Evolutionary conservation across 371 early-diverging fungal species (phyloP), one percentile per base, ranked within the genome.

Genomic region (Syncephalastrum racemosum): DNA sequence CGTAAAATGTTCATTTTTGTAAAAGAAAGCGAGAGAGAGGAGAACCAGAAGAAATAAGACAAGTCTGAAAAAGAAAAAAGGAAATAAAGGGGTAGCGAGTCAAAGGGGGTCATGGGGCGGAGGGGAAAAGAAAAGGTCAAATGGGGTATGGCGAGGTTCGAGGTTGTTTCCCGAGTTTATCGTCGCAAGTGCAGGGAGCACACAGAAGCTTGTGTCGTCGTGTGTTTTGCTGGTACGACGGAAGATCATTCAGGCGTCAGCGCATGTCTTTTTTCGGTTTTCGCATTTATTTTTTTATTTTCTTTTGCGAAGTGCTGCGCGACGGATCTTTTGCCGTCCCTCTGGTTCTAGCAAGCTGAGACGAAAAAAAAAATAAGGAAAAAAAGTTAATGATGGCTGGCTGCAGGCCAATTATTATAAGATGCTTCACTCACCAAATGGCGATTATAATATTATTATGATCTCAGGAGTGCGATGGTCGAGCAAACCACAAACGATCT

Each of bases 141-240:
- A 51, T 25, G 14, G 51, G 27, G 27, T 27, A 27, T 51, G 51
- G 51, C 51, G 41, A 39, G 51, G 27, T 51, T 51, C 51, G 41
- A 51, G 22, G 51, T 51, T 51, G 51, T 27, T 50, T 20, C 50
- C 24, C 50, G 36, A 31, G 36, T 31, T 31, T 31, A 31, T 31
- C 36, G 36, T 27, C 22, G 16, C 22, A 15, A 31, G 14, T n/a
- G 25, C 25, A 50, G 50, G 50, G 50, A 50, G 50, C 36, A 25
- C 50, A 49, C 15, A 49, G 36, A 27, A 6, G 16, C 50, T 15
- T 22, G 24, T 51, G 48, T 23, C 10, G 25, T 20, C 16, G 48
- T 20, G 48, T 20, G 23, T 19, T 31, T 31, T 31, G 36, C 36
- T 31, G 36, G 36, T 31, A 31, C 36, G 36, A 31, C 36, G 36